Evolutionary conservation across 164 flowering plant species (phyloP), one percentile per base, ranked within the genome.

Genomic region (Vitis amurensis): DNA sequence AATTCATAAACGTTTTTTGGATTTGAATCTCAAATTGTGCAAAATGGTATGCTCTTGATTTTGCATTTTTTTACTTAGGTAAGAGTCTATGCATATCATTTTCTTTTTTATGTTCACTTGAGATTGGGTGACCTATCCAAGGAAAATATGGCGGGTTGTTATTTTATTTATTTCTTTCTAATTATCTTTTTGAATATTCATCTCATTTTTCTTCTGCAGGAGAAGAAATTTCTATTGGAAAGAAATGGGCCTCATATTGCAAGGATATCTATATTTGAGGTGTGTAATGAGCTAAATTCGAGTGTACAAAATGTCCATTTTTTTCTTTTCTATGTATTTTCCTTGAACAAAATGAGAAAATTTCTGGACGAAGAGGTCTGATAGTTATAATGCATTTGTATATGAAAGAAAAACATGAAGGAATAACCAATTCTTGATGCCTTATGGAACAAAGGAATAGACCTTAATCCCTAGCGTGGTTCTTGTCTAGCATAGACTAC

Each of bases 261-360:
- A 19, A 83, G 97, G 67, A 84, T 94, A 66, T 88, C 97, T 16
- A 90, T 94, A 2, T 91, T 79, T 84, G 97, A 94, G 97, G 98
- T 92, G 12, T 66, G 84, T 66, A 47, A 17, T 71, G 19, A 58
- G 29, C 30, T 51, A 49, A 59, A 63, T 9, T 11, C 50, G 31
- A n/a, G 16, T 50, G 37, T 15, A 2, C 4, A 13, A 13, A 50
- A 9, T 61, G 47, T 1, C n/a, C 10, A n/a, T 44, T 68, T 17
- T 19, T 60, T 60, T 58, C 9, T 12, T 52, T 7, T 60, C 23
- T 23, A 61, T 30, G 3, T 10, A 49, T 50, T 50, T 59, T 52
- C 1, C 31, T 63, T 49, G 23, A 19, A 63, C 3, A 0, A 12
- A n/a, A 50, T 12, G 14, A 15, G 48, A 47, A 11, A 31, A 31